phyloP scores from a whole-genome alignment of 1,139 yeast species.

The Zygoascus sp. region DNA sequence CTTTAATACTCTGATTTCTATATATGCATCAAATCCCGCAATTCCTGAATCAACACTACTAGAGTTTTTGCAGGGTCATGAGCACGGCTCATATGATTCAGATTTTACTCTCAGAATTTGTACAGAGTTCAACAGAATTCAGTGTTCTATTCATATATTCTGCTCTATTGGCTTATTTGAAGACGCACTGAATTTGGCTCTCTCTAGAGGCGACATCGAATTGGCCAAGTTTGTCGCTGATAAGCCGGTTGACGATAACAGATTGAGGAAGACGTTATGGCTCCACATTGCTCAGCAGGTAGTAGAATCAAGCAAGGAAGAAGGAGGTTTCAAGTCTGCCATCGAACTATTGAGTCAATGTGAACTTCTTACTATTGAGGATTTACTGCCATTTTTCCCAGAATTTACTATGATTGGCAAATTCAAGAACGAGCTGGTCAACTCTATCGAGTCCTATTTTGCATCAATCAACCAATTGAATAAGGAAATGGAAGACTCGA shows the following conservation, averaged over 20 bases:
- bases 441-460: slow-evolving; percentile 71
- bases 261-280: slow-evolving; percentile 69
- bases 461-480: slow-evolving; percentile 58
- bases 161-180: slow-evolving; percentile 66
- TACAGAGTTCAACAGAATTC: slow-evolving; percentile 51
- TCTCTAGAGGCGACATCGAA: slow-evolving; percentile 56
- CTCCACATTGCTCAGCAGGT: slow-evolving; percentile 59
- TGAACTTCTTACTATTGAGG: slow-evolving; percentile 67
- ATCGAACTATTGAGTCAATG: slow-evolving; percentile 45
- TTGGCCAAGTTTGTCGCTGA: slow-evolving; percentile 58
- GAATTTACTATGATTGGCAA: slow-evolving; percentile 77
- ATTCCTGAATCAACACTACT: slow-evolving; percentile 43
- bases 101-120: slow-evolving; percentile 76
- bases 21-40: slow-evolving; percentile 57
- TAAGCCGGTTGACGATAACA: slow-evolving; percentile 43
- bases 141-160: slow-evolving; percentile 67
- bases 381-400: slow-evolving; percentile 78
- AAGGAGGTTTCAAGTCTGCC: slow-evolving; percentile 30
- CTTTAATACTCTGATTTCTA: slow-evolving; percentile 68
- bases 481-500: slow-evolving; percentile 71
- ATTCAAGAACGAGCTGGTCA: slow-evolving; percentile 77
- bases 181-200: slow-evolving; percentile 74
- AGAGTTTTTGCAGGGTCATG: slow-evolving; percentile 44
- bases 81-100: slow-evolving; percentile 48
- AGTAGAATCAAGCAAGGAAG: slow-evolving; percentile 35